Evolutionary conservation across 164 flowering plant genomes (phyloP), one percentile per base, ranked within the genome.

Genomic region (Akebia trifoliata): DNA sequence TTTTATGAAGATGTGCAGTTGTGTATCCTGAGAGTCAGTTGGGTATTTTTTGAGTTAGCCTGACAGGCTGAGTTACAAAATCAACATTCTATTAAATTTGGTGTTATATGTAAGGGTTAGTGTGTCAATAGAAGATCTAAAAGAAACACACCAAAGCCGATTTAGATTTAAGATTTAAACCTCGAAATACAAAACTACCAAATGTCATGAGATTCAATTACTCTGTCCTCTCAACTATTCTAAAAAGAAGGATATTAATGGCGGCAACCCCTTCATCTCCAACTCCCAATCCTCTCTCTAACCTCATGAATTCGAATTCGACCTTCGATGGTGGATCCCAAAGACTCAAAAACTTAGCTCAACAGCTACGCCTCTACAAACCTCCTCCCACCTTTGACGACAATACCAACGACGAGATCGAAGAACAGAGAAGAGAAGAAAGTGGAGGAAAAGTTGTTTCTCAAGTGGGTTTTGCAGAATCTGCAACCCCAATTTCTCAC

Each of bases 381-480:
- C 72, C 89, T 3, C 76, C 87, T 8, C 59, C 67, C 12, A 5
- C 66, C 0, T 29, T 44, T 44, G 26, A 44, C 8, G 71, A 20
- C 22, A 62, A 64, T 25, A 45, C 59, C 5, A 68, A 62, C 9
- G 78, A 71, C 4, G n/a, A n/a, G n/a, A 31, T 61, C 15, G 79
- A 80, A 30, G 79, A 76, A 21, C 66, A 54, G 36, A 53, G 51
- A 39, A 55, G 65, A n/a, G 72, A 77, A 51, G 82, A 80, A 52
- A 55, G 37, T 8, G 78, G 68, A 0, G 43, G 44, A 40, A 17
- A 4, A 21, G 4, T 40, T 8, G 71, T 79, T 25, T 68, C 88
- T 31, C 83, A 78, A 56, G 69, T 81, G 70, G 95, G 91, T 15
- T 72, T 81, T 60, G 76, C 78, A 10, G 90, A 87, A 69, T 85